These are phyloP conservation scores for Scalesia atractyloides DNA, from an alignment of 129 eudicot genomes.

Conservation along the genomic window DNA sequence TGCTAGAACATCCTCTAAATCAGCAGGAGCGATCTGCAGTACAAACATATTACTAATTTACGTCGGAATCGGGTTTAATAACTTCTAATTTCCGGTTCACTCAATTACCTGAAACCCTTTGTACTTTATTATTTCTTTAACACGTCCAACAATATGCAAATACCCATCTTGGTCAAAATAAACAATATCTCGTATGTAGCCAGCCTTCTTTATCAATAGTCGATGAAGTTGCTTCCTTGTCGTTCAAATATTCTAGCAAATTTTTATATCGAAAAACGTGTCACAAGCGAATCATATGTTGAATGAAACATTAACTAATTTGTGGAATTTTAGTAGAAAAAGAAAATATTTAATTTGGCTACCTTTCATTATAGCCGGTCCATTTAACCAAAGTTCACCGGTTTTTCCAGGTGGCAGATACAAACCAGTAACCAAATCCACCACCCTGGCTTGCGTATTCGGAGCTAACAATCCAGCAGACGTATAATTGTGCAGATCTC, in stretches of 20 bases:
- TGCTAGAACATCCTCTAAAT: slow-evolving; percentile 66
- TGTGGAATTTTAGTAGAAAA: neutral
- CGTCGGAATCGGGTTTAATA: neutral
- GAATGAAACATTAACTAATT: too few species aligned
- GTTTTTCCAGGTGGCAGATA: slow-evolving; percentile 61
- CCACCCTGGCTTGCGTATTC: slow-evolving; percentile 78
- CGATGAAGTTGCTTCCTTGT: slow-evolving; percentile 62
- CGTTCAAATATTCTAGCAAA: slow-evolving; percentile 68
- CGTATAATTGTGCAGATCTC: slow-evolving; percentile 38
- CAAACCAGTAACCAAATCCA: slow-evolving; percentile 64
- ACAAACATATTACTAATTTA: neutral
- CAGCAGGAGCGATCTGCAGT: slow-evolving; percentile 84
- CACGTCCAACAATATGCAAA: slow-evolving; percentile 68
- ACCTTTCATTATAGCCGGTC: slow-evolving; percentile 91
- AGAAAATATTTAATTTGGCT: neutral
- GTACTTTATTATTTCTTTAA: slow-evolving; percentile 93
- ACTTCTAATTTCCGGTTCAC: neutral
- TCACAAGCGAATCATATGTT: neutral
- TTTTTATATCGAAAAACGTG: neutral
- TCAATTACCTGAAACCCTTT: slow-evolving; percentile 85
- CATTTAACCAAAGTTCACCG: slow-evolving; percentile 86
- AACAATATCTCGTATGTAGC: slow-evolving; percentile 81
- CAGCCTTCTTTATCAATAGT: slow-evolving; percentile 78
- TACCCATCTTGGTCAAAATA: slow-evolving; percentile 86
- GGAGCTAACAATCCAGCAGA: slow-evolving; percentile 90